phyloP scores from a whole-genome alignment of 176 grass and related monocot species.

The Avena sativa region DNA sequence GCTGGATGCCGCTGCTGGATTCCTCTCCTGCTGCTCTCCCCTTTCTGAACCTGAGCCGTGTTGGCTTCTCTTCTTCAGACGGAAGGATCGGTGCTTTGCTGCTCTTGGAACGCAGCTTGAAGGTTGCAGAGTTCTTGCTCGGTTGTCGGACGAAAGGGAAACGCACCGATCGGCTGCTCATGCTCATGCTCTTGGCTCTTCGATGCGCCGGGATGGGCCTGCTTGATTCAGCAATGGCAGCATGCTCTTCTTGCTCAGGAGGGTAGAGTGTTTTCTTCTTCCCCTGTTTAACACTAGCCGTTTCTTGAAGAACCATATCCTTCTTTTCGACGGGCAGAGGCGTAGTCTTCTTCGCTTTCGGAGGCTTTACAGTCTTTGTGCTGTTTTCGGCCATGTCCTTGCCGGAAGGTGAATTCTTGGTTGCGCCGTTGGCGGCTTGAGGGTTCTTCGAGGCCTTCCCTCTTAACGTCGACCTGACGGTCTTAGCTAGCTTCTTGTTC shows the following conservation, averaged over 20 bases:
- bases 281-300: not conserved
- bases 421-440: not conserved
- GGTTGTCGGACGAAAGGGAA: constrained; percentile 41
- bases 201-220: constrained; percentile 34
- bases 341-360: constrained; percentile 22
- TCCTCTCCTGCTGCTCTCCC: constrained; percentile 37
- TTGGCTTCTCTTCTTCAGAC: constrained; percentile 3
- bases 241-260: constrained; percentile 28
- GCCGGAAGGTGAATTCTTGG: not conserved
- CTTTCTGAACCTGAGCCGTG: constrained; percentile 50
- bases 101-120: constrained; percentile 60
- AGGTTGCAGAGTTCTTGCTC: constrained; percentile 40
- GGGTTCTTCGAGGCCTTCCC: constrained; percentile 20
- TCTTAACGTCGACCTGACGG: constrained; percentile 38
- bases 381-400: not conserved
- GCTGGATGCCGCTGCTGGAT: constrained; percentile 42
- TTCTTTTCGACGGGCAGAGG: not conserved
- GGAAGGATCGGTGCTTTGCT: constrained; percentile 27
- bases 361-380: constrained; percentile 8
- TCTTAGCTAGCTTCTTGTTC: constrained; percentile 38
- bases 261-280: not conserved
- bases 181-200: constrained; percentile 40
- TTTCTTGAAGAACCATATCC: not conserved
- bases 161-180: constrained; percentile 33
- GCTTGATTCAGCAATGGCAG: not conserved